phyloP scores from a whole-genome alignment of 2,329 filamentous ascomycete genomes.

The Xylaria sp. region DNA sequence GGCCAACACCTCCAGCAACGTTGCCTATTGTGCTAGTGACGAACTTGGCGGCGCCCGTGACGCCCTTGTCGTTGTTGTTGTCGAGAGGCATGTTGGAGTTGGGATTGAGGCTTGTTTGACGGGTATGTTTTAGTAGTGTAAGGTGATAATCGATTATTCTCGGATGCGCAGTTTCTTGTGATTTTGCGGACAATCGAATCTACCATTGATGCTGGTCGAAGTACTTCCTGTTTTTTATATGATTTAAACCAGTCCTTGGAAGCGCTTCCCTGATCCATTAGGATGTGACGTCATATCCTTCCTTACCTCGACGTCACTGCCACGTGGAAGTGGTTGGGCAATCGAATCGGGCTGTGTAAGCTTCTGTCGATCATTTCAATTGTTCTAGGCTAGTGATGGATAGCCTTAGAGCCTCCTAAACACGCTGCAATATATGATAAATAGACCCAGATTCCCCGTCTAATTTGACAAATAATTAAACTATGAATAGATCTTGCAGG shows the following conservation, averaged over 20 bases:
- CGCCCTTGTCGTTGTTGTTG: slow-evolving; percentile 46
- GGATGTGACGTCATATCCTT: slow-evolving; percentile 23
- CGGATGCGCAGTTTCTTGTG: background rate
- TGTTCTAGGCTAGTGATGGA: too few relatives aligned
- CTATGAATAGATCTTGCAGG: too few relatives aligned
- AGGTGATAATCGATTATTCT: background rate
- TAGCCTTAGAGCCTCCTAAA: too few relatives aligned
- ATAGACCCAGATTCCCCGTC: too few relatives aligned
- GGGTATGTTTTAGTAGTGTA: background rate
- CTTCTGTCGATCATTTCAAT: too few relatives aligned
- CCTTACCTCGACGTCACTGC: slow-evolving; percentile 19
- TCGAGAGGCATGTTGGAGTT: slow-evolving; percentile 45
- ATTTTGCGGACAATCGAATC: too few relatives aligned
- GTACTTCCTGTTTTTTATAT: too few relatives aligned
- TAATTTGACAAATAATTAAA: too few relatives aligned
- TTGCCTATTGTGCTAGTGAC: slow-evolving; percentile 50
- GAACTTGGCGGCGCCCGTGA: slow-evolving; percentile 50
- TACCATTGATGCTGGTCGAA: too few relatives aligned
- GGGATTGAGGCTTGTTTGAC: slow-evolving; percentile 2
- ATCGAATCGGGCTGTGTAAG: too few relatives aligned
- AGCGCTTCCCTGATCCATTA: background rate
- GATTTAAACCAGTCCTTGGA: too few relatives aligned
- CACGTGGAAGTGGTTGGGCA: background rate
- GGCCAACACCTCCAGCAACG: slow-evolving; percentile 46
- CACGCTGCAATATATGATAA: too few relatives aligned